Evolutionary conservation across 2,329 filamentous ascomycete species (phyloP).

Genomic region (Aspergillus puulaauensis): DNA sequence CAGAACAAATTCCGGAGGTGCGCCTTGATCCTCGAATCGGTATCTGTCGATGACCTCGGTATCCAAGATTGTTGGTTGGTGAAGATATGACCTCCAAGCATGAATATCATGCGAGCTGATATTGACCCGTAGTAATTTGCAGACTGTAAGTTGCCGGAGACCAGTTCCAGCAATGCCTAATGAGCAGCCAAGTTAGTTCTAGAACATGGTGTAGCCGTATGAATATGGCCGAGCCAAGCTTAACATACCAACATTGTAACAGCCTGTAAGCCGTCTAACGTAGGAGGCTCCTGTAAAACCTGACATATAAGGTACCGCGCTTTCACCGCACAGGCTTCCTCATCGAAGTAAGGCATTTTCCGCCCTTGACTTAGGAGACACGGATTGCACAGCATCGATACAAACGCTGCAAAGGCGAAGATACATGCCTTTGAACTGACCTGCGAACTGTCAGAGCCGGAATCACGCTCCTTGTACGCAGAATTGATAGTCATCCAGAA

Average conservation of each 20-base stretch:
- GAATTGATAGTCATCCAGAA: slow-evolving; percentile 47
- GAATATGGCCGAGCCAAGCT: not conserved
- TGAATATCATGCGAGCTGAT: slow-evolving; percentile 50
- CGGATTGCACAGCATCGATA: slow-evolving; percentile 27
- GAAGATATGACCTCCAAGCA: slow-evolving; percentile 48
- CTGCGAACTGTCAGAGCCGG: slow-evolving; percentile 21
- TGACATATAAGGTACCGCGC: slow-evolving; percentile 46
- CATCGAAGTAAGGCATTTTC: slow-evolving; percentile 32
- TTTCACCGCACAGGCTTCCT: slow-evolving; percentile 42
- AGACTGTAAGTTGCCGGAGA: slow-evolving; percentile 49
- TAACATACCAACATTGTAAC: slow-evolving; percentile 50
- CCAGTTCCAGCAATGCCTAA: slow-evolving; percentile 46
- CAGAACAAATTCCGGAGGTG: slow-evolving; percentile 51
- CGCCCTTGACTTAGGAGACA: slow-evolving; percentile 5
- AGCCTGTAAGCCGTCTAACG: slow-evolving; percentile 47
- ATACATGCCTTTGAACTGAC: slow-evolving; percentile 49
- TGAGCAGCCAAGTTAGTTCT: not conserved
- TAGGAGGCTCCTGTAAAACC: slow-evolving; percentile 44
- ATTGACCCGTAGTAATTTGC: slow-evolving; percentile 47
- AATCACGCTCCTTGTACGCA: slow-evolving; percentile 42
- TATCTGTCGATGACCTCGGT: slow-evolving; percentile 22
- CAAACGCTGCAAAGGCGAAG: slow-evolving; percentile 49
- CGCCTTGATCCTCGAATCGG: slow-evolving; percentile 19
- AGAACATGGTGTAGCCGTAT: not conserved
- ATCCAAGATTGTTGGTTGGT: slow-evolving; percentile 19